Conservation (phyloP, 2,329 filamentous ascomycete species). For the Sphaerulina musiva region DNA sequence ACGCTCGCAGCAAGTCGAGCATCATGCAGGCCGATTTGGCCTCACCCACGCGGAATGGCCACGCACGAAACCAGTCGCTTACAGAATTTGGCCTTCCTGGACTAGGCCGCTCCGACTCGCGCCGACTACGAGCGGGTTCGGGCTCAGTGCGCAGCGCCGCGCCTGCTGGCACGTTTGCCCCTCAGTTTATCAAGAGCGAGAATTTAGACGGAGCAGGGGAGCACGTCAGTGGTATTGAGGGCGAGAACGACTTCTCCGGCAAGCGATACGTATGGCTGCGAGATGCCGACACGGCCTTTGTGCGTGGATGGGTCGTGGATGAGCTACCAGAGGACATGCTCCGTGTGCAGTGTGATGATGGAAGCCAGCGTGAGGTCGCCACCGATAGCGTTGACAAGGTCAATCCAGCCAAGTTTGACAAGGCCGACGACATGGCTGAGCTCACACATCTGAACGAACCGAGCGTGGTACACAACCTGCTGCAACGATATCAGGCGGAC, state of each 20-base stretch:
- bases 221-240: slow-evolving; percentile 68
- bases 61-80: slow-evolving; percentile 63
- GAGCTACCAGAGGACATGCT: slow-evolving; percentile 64
- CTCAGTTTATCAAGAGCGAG: slow-evolving; percentile 88
- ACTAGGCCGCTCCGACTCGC: slow-evolving; percentile 25
- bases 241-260: slow-evolving; percentile 97
- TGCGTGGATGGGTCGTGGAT: slow-evolving; percentile 86
- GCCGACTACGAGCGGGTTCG: slow-evolving; percentile 48
- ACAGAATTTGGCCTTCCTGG: slow-evolving; percentile 41
- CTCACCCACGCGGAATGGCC: slow-evolving; percentile 43
- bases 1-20: slow-evolving; percentile 65
- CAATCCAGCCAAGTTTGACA: slow-evolving; percentile 99
- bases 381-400: slow-evolving; percentile 92
- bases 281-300: slow-evolving; percentile 78
- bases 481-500: slow-evolving; percentile 90
- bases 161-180: slow-evolving; percentile 80
- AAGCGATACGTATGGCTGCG: slow-evolving; percentile 97
- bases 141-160: slow-evolving; percentile 59
- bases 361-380: slow-evolving; percentile 79
- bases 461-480: slow-evolving; percentile 93
- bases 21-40: slow-evolving; percentile 58
- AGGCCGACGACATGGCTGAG: slow-evolving; percentile 98
- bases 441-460: slow-evolving; percentile 96
- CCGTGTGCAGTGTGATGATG: slow-evolving; percentile 88
- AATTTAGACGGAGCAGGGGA: slow-evolving; percentile 58